Evolutionary conservation across 1,284 basidiomycete species (phyloP), one percentile per base, ranked within the genome.

Genomic region (Trametes polyzona): DNA sequence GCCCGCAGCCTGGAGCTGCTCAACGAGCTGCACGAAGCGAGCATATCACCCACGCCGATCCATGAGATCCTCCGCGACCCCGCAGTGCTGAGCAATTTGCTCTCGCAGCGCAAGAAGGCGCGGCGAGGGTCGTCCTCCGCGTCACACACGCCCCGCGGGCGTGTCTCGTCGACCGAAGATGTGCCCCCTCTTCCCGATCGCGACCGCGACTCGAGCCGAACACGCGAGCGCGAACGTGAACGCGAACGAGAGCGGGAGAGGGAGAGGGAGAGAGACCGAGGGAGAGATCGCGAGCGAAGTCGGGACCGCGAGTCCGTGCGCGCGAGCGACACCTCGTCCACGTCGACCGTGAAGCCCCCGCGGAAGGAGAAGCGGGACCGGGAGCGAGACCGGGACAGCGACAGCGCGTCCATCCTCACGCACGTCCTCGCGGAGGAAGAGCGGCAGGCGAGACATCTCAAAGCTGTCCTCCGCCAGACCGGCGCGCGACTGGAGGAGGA

Each of bases 351-450:
- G 11, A 62, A 62, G 54, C 60, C 52, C 12, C 48, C 39, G 51
- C 61, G 61, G 35, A 59, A 59, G 55, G 58, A 59, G 44, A 58
- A 61, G 27, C 65, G 48, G 30, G 66, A 63, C 46, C 63, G 64
- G 42, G 65, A 69, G 33, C 65, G 48, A 27, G 66, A 63, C 46
- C 63, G 64, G 44, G 65, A 69, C 21, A 69, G 68, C 32, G 72
- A 72, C 55, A 61, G 67, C 14, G 53, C 68, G 52, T 71, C 67
- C 55, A 71, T 78, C 59, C 67, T 78, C 47, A 73, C 70, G 26
- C 62, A 81, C 30, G 76, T 82, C 36, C 76, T 87, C 27, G 79
- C 80, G n/a, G 85, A 87, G 59, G 83, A 86, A 67, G 83, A 87
- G 67, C 79, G 80, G 49, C 82, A 86, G 64, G 76, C 78, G 27